These are phyloP conservation scores for Chlamydomonas sp. DNA, from an alignment of 139 green algal genomes.

Conservation along the genomic window DNA sequence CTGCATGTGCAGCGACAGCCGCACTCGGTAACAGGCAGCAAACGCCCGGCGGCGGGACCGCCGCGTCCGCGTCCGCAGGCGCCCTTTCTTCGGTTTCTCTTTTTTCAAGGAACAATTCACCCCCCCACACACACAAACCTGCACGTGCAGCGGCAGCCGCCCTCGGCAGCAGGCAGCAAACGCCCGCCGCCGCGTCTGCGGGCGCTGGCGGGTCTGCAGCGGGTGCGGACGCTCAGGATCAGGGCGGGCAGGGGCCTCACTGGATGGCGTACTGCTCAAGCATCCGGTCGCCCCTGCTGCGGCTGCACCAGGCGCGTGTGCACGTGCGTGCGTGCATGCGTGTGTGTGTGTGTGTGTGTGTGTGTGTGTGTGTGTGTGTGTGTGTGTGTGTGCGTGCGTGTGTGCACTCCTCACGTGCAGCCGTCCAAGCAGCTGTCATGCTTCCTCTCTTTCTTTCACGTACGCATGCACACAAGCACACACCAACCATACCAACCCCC, in stretches of 20 bases:
- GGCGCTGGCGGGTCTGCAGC: neutral
- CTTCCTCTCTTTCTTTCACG: neutral
- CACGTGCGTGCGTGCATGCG: neutral
- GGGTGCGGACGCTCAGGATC: neutral
- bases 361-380: neutral
- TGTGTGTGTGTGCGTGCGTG: neutral
- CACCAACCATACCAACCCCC: too few relatives aligned
- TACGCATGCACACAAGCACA: too few relatives aligned
- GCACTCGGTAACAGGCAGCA: too few relatives aligned
- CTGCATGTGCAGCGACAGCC: too few relatives aligned
- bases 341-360: neutral
- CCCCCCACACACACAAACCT: neutral
- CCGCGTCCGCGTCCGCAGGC: too few relatives aligned
- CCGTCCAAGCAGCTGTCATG: neutral
- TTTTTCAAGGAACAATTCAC: slow-evolving; percentile 7
- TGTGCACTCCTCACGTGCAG: neutral
- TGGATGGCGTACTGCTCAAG: slow-evolving; percentile 1
- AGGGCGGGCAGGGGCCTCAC: neutral
- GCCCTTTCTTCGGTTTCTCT: too few relatives aligned
- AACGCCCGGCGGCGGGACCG: too few relatives aligned
- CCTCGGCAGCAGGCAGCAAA: neutral
- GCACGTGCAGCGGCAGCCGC: neutral
- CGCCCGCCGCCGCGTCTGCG: neutral
- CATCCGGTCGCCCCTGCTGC: neutral
- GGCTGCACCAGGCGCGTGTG: neutral